A percentile compares a stretch with the other conserved stretches of the same genome.
Conservation (phyloP, 2,329 filamentous ascomycete genomes). For the Torrubiellomyces zombiae region DNA sequence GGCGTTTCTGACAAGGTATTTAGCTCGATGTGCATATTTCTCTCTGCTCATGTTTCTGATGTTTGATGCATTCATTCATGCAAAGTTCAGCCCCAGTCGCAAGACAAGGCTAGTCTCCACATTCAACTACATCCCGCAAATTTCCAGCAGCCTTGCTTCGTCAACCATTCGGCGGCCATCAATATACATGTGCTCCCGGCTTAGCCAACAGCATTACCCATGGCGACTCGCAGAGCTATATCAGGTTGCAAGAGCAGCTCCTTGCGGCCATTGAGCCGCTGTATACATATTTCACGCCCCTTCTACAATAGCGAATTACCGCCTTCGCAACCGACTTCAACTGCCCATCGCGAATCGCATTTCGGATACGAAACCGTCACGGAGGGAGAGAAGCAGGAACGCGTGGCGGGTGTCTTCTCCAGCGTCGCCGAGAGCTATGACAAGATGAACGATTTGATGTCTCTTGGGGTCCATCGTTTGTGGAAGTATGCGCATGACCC, state of each 20-base stretch:
- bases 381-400: slow-evolving; percentile 54
- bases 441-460: slow-evolving; percentile 99
- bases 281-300: slow-evolving; percentile 9
- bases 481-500: slow-evolving; percentile 51
- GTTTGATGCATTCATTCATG: too few species aligned
- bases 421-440: slow-evolving; percentile 92
- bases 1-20: too few species aligned
- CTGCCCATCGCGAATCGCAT: slow-evolving; percentile 51
- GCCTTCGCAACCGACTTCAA: slow-evolving; percentile 9
- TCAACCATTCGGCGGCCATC: not conserved
- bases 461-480: slow-evolving; percentile 83
- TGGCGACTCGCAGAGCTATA: slow-evolving; percentile 15
- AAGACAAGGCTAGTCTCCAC: not conserved
- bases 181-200: not conserved
- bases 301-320: slow-evolving; percentile 13
- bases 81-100: too few species aligned
- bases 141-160: too few species aligned
- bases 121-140: not conserved
- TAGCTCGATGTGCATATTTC: too few species aligned
- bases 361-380: slow-evolving; percentile 81
- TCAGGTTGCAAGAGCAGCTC: slow-evolving; percentile 11
- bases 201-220: slow-evolving; percentile 7
- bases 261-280: slow-evolving; percentile 6
- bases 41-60: too few species aligned
- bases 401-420: slow-evolving; percentile 79